Percentiles rank a stretch among this genome's conserved stretches.
Conservation (phyloP, 2,329 filamentous ascomycete genomes). For the Penicillium sp. region DNA sequence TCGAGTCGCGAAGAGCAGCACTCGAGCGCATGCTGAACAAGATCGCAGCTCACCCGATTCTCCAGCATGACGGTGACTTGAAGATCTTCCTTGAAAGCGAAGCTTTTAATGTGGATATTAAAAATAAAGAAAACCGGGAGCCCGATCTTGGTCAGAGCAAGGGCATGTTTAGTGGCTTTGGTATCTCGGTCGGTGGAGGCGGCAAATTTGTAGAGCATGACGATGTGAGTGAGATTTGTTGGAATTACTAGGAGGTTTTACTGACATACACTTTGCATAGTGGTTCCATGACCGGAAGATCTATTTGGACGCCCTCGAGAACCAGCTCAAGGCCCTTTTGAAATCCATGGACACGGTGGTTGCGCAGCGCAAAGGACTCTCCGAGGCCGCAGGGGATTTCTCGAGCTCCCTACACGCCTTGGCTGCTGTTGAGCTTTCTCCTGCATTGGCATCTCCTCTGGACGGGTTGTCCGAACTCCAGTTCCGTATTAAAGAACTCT, state of each 20-base stretch:
- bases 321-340: slow-evolving; percentile 83
- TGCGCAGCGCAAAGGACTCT: slow-evolving; percentile 85
- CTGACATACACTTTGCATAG: slow-evolving; percentile 46
- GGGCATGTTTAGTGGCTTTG: slow-evolving; percentile 84
- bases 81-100: slow-evolving; percentile 98
- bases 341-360: slow-evolving; percentile 96
- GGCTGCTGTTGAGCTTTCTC: slow-evolving; percentile 88
- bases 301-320: slow-evolving; percentile 92
- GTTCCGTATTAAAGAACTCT: slow-evolving; percentile 89
- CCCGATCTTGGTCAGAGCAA: slow-evolving; percentile 87
- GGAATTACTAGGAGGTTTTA: slow-evolving; percentile 24
- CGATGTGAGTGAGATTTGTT: slow-evolving; percentile 64
- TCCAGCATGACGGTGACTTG: slow-evolving; percentile 90
- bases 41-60: slow-evolving; percentile 80
- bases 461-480: slow-evolving; percentile 93
- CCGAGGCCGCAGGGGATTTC: slow-evolving; percentile 92
- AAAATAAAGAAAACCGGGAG: slow-evolving; percentile 94
- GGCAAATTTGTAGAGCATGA: slow-evolving; percentile 97
- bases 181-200: slow-evolving; percentile 73
- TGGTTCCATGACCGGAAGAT: slow-evolving; percentile 98
- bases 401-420: slow-evolving; percentile 90
- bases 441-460: slow-evolving; percentile 81
- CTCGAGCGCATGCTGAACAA: slow-evolving; percentile 98
- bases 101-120: slow-evolving; percentile 92
- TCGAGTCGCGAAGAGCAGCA: slow-evolving; percentile 86